Base-by-base conservation (phyloP, 768 basidiomycete genomes). In the Paxillus involutus region DNA sequence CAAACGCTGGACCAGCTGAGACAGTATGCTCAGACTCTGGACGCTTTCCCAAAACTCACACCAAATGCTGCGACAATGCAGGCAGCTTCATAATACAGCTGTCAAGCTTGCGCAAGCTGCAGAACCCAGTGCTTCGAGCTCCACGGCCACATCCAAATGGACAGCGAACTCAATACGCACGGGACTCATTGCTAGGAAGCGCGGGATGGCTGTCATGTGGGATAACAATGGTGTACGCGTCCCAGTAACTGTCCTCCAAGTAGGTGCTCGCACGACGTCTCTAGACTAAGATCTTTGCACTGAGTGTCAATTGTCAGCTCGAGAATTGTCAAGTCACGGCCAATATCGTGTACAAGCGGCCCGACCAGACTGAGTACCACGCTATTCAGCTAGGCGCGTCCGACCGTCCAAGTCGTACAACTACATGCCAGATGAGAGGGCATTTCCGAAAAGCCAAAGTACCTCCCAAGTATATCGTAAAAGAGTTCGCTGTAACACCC, bases 171-270 rank as follows among this genome's bases (percentile, higher is more conserved):
- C 92, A 7, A 81, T 89, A 58, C 82, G 97, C 53, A 96, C 94
- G 0, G 97, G 97, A 8, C 77, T 97, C 57, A 88, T 99, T 69
- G 96, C 94, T 24, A 82, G 88, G 53, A 99, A 99, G 77, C 85
- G 93, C 52, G 97, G 97, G 43, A 98, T 98, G 97, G 89, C 91
- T 10, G 83, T 83, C 13, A 74, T 98, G 64, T 98, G 93, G 91
- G 91, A 94, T 66, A 82, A 89, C 67, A 87, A 92, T 53, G 97
- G 97, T 24, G 84, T 83, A 35, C 80, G 90, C 46, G 77, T 89
- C 59, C 96, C 97, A 2, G 93, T 97, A 29, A 99, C 97, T 0
- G 85, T 99, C 45, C 82, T 99, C 39, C 94, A 98, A 81, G 96
- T 94, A 60, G 59, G 80, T 63, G 9, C 24, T 49, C 54, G 24